A percentile compares a stretch with the other conserved stretches of the same genome.
These are phyloP conservation scores for Teratosphaeria viscida DNA, from an alignment of 2,329 filamentous ascomycete species.

Conservation along the genomic window DNA sequence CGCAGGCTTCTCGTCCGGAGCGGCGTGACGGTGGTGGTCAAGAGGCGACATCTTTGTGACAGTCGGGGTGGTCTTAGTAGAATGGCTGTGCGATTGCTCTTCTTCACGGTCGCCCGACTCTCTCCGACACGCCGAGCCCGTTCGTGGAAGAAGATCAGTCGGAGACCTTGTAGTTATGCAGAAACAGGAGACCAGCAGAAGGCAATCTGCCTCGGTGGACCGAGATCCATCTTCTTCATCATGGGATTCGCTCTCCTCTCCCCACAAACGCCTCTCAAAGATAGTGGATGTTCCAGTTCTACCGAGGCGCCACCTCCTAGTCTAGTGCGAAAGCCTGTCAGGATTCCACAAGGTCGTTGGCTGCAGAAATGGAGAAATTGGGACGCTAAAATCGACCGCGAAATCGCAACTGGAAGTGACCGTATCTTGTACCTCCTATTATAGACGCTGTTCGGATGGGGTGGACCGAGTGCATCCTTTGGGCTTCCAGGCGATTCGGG, in stretches of 20 bases:
- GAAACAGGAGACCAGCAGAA: neutral
- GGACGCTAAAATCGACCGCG: neutral
- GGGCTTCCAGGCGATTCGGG: neutral
- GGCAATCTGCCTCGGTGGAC: neutral
- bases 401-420: neutral
- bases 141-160: neutral
- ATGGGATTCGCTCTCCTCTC: neutral
- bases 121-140: neutral
- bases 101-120: neutral
- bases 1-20: neutral
- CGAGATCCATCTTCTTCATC: neutral
- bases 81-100: neutral
- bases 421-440: neutral
- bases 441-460: too few relatives aligned
- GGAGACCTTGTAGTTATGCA: neutral
- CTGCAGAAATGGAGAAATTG: neutral
- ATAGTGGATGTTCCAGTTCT: neutral
- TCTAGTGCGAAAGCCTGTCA: neutral
- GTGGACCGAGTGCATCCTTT: too few relatives aligned
- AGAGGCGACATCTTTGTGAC: neutral
- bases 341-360: neutral
- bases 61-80: neutral
- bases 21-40: neutral
- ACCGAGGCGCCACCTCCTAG: neutral
- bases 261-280: neutral